Evolutionary conservation across 1,284 basidiomycete species (phyloP), one percentile per base, ranked within the genome.

Genomic region (Heterobasidion annosum): DNA sequence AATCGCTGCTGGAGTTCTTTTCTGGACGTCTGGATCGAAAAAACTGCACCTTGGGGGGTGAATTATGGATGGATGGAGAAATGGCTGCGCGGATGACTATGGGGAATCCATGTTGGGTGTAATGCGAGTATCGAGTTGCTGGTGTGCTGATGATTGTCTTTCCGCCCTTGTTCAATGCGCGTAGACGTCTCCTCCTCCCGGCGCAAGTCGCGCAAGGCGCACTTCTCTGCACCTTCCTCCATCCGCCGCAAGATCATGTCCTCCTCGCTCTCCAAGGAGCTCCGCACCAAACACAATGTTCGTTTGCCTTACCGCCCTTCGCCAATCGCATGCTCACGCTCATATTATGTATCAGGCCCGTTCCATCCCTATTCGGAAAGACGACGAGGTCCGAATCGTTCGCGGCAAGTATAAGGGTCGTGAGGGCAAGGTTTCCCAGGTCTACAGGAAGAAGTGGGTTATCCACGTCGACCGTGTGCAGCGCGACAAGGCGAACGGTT

Each of bases 361-460:
- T 64, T 93, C 96, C 58, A 76, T 99, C 63, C 95, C 97, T 58
- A 85, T 99, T 68, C 91, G 95, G 71, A 98, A 98, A 76, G 96
- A 98, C 67, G 97, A 98, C 73, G 96, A 98, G 77, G 97, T 99
- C 60, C 80, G 91, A 68, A 95, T 99, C 66, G 93, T 98, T 63
- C 81, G 93, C 64, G 93, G 93, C 59, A 93, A 95, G 73, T 93
- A 95, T 85, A 96, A 95, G 81, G 94, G 96, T 61, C 86, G 94
- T 72, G 97, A 99, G 81, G 97, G 97, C 69, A 96, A 97, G 78
- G 85, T 95, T 63, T 91, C 89, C 59, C 92, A 94, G 75, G 95
- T 98, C 60, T 98, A 98, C 85, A 91, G 96, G 72, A 98, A 98
- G 89, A 98, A 98, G 76, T 98, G 93, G 91, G 93, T 98, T 57